Conservation (phyloP, 1,284 basidiomycete genomes). For the Somion occarium region DNA sequence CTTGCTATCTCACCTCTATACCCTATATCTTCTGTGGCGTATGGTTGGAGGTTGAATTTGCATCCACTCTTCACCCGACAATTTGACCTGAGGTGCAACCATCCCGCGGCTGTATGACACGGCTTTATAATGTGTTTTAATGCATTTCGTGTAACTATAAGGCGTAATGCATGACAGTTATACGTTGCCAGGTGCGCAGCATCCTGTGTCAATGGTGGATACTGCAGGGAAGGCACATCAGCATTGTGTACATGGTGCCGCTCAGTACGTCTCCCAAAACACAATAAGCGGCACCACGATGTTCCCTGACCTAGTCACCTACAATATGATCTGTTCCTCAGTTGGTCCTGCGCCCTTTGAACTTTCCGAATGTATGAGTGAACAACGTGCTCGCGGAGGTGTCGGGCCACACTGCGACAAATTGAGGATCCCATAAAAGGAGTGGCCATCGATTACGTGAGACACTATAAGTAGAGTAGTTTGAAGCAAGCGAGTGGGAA, state of each 20-base stretch:
- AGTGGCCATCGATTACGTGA: conserved; percentile 10
- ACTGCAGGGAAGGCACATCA: too few species aligned
- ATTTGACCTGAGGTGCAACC: neutral
- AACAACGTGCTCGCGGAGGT: neutral
- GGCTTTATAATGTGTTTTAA: neutral
- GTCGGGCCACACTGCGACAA: conserved; percentile 2
- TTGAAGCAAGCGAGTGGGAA: neutral
- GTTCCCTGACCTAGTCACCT: too few species aligned
- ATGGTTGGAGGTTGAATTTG: too few species aligned
- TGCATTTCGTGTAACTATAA: neutral
- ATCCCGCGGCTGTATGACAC: neutral
- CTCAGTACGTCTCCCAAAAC: neutral
- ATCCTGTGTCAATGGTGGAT: neutral
- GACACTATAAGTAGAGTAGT: conserved; percentile 6
- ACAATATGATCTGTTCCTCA: too few species aligned
- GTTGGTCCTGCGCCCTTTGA: too few species aligned
- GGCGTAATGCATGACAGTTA: neutral
- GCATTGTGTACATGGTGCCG: neutral
- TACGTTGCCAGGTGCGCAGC: neutral
- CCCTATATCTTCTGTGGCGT: neutral
- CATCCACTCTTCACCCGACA: neutral
- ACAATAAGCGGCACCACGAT: neutral
- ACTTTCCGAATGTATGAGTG: neutral
- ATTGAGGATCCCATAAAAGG: conserved; percentile 6
- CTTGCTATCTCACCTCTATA: neutral